phyloP scores from a whole-genome alignment of 768 basidiomycete species.

The Termitomyces sp. region DNA sequence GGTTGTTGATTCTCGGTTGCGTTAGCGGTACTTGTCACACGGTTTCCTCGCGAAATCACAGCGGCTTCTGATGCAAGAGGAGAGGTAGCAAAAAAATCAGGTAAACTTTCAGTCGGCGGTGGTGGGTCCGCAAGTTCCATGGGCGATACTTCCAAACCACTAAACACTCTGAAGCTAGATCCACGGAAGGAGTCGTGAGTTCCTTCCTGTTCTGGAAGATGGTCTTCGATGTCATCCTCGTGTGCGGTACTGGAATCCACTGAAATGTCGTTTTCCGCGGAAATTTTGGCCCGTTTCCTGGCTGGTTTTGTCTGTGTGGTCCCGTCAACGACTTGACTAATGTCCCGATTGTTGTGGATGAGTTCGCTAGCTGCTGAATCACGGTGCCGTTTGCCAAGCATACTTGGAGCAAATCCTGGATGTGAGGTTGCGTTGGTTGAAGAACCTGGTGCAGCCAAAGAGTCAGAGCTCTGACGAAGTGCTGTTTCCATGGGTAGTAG shows the following conservation, averaged over 20 bases:
- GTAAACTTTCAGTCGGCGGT: constrained; percentile 47
- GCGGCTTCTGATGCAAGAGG: constrained; percentile 26
- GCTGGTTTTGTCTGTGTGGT: constrained; percentile 36
- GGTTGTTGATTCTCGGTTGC: constrained; percentile 50
- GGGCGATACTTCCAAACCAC: constrained; percentile 30
- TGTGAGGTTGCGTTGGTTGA: constrained; percentile 16
- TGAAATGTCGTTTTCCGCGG: constrained; percentile 10
- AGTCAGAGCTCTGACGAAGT: background rate
- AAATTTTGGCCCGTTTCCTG: constrained; percentile 49
- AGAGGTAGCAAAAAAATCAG: constrained; percentile 43
- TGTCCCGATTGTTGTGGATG: constrained; percentile 38
- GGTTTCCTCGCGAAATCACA: constrained; percentile 8
- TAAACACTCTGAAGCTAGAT: constrained; percentile 45
- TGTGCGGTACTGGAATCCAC: background rate
- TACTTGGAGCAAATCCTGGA: constrained; percentile 38
- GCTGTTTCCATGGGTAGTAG: background rate
- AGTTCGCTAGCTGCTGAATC: constrained; percentile 40
- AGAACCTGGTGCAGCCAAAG: background rate
- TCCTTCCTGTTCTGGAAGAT: constrained; percentile 14
- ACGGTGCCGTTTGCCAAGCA: constrained; percentile 64
- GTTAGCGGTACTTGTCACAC: constrained; percentile 40
- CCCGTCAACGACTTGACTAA: constrained; percentile 29
- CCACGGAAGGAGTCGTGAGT: constrained; percentile 19
- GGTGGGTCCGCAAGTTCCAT: constrained; percentile 35
- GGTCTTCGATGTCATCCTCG: constrained; percentile 8